Evolutionary conservation across 129 eudicot species (phyloP), one percentile per base, ranked within the genome.

Genomic region (Arctium lappa): DNA sequence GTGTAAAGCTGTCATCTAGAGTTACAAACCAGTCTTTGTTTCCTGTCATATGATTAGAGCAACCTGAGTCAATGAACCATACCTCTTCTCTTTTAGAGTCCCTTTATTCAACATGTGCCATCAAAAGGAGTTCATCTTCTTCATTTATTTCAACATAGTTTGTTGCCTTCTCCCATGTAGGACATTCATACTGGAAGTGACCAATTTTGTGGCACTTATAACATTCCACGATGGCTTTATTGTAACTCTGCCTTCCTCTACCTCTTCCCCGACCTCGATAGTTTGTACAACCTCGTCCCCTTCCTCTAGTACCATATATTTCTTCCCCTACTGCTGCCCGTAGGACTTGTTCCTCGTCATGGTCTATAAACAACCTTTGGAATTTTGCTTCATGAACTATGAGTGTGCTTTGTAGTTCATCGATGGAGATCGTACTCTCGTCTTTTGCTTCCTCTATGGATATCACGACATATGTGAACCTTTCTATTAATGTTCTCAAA

Each of bases 51-150:
- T 22, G 27, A 22, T 39, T 22, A 7, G 66, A 77, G 74, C 74
- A 83, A 0, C 75, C 76, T 0, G 80, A 70, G 12, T 71, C 83
- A 3, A 84, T 3, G 11, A 78, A 84, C 83, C 87, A 84, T 0
- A 78, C 22, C n/a, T 62, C 9, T 8, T 33, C 27, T 36, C 48
- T 62, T 18, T n/a, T 56, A 1, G 6, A 38, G 3, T 13, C 11
- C 22, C 31, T 2, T 13, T 6, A 30, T 60, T 37, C 16, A n/a
- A 38, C 40, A 13, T 63, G 31, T 10, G 29, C 31, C 79, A 70
- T 77, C 32, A 84, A 37, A 0, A 84, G 7, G 1, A 75, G 16
- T 22, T 53, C 69, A 2, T 78, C 80, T 1, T 39, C 39, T 38
- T 84, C 80, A 4, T 79, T 71, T 3, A 73, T 0, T 29, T 63